A percentile compares a stretch with the other conserved stretches of the same genome.
phyloP scores from a whole-genome alignment of 176 grass and related monocot species.

The Rhynchospora breviuscula region DNA sequence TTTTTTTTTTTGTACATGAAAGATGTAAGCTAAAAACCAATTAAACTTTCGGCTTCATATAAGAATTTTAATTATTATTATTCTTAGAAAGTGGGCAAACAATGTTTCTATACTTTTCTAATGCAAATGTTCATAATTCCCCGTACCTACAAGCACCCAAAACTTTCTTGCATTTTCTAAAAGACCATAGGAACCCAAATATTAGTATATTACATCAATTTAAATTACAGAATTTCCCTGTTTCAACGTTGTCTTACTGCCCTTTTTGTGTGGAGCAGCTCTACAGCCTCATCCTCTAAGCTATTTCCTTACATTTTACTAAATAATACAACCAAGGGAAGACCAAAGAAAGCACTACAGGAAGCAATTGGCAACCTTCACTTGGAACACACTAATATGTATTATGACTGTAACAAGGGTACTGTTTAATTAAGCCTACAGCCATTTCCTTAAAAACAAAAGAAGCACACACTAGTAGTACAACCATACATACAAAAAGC shows the following conservation, averaged over 20 bases:
- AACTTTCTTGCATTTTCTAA: neutral
- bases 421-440: too few relatives aligned
- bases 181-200: neutral
- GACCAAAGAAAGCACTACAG: too few relatives aligned
- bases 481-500: neutral
- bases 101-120: neutral
- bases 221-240: neutral
- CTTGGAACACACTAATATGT: too few relatives aligned
- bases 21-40: too few relatives aligned
- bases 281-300: neutral
- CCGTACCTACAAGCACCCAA: neutral
- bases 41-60: too few relatives aligned
- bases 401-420: too few relatives aligned
- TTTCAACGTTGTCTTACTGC: neutral
- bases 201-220: neutral
- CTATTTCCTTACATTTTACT: too few relatives aligned
- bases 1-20: too few relatives aligned
- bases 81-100: too few relatives aligned
- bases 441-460: too few relatives aligned
- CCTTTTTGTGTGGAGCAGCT: neutral
- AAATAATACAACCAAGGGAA: too few relatives aligned
- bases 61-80: too few relatives aligned
- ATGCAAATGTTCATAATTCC: neutral
- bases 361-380: neutral
- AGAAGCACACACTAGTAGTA: slow-evolving; percentile 12